Evolutionary conservation across 2,329 filamentous ascomycete genomes (phyloP), one percentile per base, ranked within the genome.

Genomic region (Fusarium buharicum): DNA sequence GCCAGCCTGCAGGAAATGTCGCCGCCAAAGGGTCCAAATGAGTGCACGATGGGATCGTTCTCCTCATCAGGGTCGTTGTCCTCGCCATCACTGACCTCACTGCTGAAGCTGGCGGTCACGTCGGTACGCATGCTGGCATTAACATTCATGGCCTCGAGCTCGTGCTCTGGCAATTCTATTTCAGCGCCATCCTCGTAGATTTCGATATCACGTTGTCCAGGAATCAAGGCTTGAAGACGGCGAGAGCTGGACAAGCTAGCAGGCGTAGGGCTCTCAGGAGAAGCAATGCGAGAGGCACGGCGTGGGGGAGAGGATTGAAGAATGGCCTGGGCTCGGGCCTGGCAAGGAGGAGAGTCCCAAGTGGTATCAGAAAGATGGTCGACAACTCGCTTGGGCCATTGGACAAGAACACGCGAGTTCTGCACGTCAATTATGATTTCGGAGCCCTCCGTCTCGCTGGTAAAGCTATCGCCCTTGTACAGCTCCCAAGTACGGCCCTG

Each of bases 361-460:
- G 83, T 86, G n/a, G 86, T 88, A 65, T 91, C 88, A 10, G 87
- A 88, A 59, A 85, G 78, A 59, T 80, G 79, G 22, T 79, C 84
- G 70, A 77, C 71, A 80, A 75, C 70, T 78, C 73, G 82, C 76
- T 78, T 86, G 39, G 95, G 95, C 94, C 95, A 98, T 72, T 89
- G 87, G 61, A 99, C 81, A 75, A 97, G 83, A 39, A 98, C 92
- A 62, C 95, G 90, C 50, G 93, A 89, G 73, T 96, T 93, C 71
- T 97, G 92, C 37, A 98, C 93, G 75, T 98, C 93, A 63, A 99
- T 81, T 87, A 99, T 96, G 75, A 99, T 93, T 71, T 96, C 93
- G 16, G 88, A 88, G 66, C 89, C 87, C 73, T 93, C 91, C 27
- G 93, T 93, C 77, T 96, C 92, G 55, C 93, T 96, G 41, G 89